Base-by-base conservation (phyloP, 495 filamentous ascomycete genomes). In the Cryomyces minteri region DNA sequence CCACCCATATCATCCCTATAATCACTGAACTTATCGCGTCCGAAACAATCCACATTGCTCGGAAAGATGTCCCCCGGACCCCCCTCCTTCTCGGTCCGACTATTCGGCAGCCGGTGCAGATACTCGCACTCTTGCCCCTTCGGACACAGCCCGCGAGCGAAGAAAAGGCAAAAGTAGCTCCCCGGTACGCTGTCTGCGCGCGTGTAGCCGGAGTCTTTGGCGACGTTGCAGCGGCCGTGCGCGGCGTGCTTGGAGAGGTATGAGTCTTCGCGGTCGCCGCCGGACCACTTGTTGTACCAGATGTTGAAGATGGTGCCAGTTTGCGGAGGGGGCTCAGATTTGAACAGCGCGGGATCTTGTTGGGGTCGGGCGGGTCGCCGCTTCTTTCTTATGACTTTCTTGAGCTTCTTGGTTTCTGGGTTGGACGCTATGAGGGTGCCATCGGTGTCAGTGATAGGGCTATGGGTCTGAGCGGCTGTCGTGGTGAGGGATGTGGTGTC, bases 1-100 rank as follows among this genome's bases (percentile, higher is more conserved):
- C 90, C 90, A 32, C 88, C 88, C 90, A 98, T 95, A 57, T 98
- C 86, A 59, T 93, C 86, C 43, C 87, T 69, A 63, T 93, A 94
- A 54, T 93, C 87, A 39, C 67, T 73, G 54, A 80, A 77, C 59
- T 87, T 92, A 64, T 92, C 85, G 29, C 84, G 69, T 2, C 88
- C 90, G 59, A 99, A 99, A 51, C 82, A 87, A 62, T 99, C 92
- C 5, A 90, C 75, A 52, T 94, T 94, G 0, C 81, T 80, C 47
- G 83, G 84, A 62, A 81, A 94, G 31, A 88, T 67, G 60, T 95
- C 90, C 54, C 82, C 77, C 5, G 90, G 67, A 0, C 70, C 72
- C 18, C 18, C 18, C 18, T 3, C 51, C 51, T 41, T 50, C 50
- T 25, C 18, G 18, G 18, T 25, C 18, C 30, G 31, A 39, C 46